These are phyloP conservation scores for Coemansia sp. DNA, from an alignment of 192 early-diverging fungal species.

Conservation along the genomic window DNA sequence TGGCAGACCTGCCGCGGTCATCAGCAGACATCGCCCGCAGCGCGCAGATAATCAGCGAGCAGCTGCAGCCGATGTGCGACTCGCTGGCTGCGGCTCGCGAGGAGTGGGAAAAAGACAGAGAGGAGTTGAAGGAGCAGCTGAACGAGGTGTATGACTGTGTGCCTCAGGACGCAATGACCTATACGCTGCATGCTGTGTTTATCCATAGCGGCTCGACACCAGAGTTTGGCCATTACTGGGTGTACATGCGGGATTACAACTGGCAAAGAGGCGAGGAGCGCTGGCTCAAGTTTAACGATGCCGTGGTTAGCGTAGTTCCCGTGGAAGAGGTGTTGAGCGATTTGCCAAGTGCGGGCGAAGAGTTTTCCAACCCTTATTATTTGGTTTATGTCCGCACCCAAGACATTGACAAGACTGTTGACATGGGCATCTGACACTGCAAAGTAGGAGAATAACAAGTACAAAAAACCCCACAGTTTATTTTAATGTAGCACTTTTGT, in stretches of 20 bases:
- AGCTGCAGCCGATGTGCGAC: slow-evolving; percentile 8
- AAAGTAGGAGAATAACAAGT: background rate
- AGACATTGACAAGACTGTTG: slow-evolving; percentile 17
- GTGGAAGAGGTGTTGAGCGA: slow-evolving; percentile 59
- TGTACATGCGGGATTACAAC: slow-evolving; percentile 63
- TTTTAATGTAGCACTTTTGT: background rate
- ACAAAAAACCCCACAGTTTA: background rate
- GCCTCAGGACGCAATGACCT: slow-evolving; percentile 31
- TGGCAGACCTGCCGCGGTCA: slow-evolving; percentile 20
- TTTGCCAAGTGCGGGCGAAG: slow-evolving; percentile 44
- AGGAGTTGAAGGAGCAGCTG: slow-evolving; percentile 1
- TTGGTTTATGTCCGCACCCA: slow-evolving; percentile 61
- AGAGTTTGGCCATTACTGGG: slow-evolving; percentile 77
- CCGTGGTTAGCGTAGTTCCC: slow-evolving; percentile 58
- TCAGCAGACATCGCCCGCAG: background rate
- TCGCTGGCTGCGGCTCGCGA: slow-evolving; percentile 11
- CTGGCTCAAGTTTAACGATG: slow-evolving; percentile 78
- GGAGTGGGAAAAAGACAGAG: slow-evolving; percentile 18
- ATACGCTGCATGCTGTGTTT: slow-evolving; percentile 74
- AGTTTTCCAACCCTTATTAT: slow-evolving; percentile 65
- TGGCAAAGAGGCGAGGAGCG: slow-evolving; percentile 27
- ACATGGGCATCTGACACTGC: slow-evolving; percentile 17
- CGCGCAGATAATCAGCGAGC: slow-evolving; percentile 6
- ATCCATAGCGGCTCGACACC: slow-evolving; percentile 65
- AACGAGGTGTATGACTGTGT: slow-evolving; percentile 26